These are phyloP conservation scores for Musa itinerans DNA, from an alignment of 176 grass and related monocot genomes.

Conservation along the genomic window DNA sequence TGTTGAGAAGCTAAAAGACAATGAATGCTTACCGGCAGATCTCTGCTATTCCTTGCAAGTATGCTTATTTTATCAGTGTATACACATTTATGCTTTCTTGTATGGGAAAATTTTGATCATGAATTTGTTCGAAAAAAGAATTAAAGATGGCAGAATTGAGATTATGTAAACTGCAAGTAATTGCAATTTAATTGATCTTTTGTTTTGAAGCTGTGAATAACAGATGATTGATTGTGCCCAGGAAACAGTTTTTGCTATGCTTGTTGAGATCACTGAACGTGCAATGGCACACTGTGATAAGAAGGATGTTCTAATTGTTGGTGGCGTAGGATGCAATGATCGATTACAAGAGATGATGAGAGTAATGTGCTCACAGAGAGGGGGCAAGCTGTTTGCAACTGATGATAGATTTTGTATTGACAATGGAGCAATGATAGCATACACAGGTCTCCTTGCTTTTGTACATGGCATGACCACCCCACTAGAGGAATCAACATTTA, in stretches of 20 bases:
- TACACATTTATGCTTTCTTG: background rate
- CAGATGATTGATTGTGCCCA: slow-evolving; percentile 10
- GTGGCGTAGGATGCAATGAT: slow-evolving; percentile 81
- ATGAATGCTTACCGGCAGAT: slow-evolving; percentile 80
- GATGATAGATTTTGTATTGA: slow-evolving; percentile 95
- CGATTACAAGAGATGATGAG: slow-evolving; percentile 88
- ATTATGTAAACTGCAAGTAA: too few species aligned
- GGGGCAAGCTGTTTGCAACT: slow-evolving; percentile 62
- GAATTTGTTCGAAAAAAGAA: background rate
- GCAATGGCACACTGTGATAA: slow-evolving; percentile 94
- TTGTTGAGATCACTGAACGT: slow-evolving; percentile 93
- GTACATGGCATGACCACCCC: slow-evolving; percentile 57
- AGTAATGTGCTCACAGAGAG: slow-evolving; percentile 90
- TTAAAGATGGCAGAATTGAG: background rate
- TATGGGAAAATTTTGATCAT: background rate
- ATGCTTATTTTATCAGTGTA: background rate
- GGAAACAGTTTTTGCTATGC: slow-evolving; percentile 96
- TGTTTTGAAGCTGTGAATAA: background rate
- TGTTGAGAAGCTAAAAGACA: slow-evolving; percentile 79
- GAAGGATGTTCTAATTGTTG: slow-evolving; percentile 89
- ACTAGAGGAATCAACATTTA: slow-evolving; percentile 75
- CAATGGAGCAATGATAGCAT: slow-evolving; percentile 97
- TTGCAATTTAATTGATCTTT: too few species aligned
- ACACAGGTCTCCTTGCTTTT: slow-evolving; percentile 80
- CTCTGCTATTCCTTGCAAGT: slow-evolving; percentile 97